Base-by-base conservation (phyloP, 2,329 filamentous ascomycete genomes). In the Microsporum audouinii region DNA sequence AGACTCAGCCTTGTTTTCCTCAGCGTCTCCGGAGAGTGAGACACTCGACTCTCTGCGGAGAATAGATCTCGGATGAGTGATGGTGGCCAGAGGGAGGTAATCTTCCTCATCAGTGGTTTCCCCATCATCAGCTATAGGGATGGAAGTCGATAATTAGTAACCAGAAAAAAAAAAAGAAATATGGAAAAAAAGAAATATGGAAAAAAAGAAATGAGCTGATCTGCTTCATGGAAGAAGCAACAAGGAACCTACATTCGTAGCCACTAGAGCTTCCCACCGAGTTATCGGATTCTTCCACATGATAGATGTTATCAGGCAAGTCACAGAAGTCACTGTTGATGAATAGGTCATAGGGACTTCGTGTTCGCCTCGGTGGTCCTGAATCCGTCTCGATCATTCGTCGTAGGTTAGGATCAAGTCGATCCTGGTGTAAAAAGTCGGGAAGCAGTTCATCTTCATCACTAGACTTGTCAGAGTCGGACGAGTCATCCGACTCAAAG, bases 361-460 rank as follows among this genome's bases (percentile, higher is more conserved):
- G 62, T 10, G 51, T 23, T 29, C 47, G 53, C 45, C 53, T 60
- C 2, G 58, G 38, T n/a, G 73, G 69, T 49, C 77, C 76, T 3
- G 29, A 33, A 65, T 89, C 84, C 64, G 82, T 80, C 70, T 91
- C 87, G 65, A 91, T 87, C 74, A 89, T 85, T 47, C 83, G 82
- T 65, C 87, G 86, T 68, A 92, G 84, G 58, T 81, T 80, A 4
- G 87, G 86, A 67, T 90, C 88, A 3, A 92, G 78, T 14, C 83
- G 80, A 69, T 84, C 87, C 72, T 91, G 87, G 57, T 88, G 84
- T 61, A 91, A 79, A 71, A 92, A 92, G 62, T 92, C 85, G 70
- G 91, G 85, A 0, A 88, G 87, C 64, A 89, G 89, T 65, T 90
- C 82, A 64, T 84, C 82, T 64, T 85, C 81, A 62, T 84, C 81